Evolutionary conservation across 768 basidiomycete species (phyloP), one percentile per base, ranked within the genome.

Genomic region (Hortiboletus flavorubellus): DNA sequence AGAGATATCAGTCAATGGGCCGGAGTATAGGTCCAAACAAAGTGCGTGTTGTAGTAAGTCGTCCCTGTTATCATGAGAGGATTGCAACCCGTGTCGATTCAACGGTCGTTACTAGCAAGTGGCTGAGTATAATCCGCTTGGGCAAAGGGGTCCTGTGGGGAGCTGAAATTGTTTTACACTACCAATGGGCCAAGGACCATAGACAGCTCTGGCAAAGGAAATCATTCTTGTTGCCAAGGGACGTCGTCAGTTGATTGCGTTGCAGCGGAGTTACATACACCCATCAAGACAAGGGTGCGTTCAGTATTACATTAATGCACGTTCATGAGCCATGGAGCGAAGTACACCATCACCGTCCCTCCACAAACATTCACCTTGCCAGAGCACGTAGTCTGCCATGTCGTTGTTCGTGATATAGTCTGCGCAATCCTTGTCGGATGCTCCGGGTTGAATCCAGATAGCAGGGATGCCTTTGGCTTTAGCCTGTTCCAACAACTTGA

Each of bases 391-490:
- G 64, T 84, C 84, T 34, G 75, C 72, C 60, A 93, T 70, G 5
- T 76, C 80, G 48, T 86, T 84, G 54, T 84, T 80, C 39, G 81
- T 78, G 67, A 94, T 84, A 62, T 80, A 94, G 15, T 75, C 64
- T 15, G 76, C 70, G 45, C 93, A 90, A 3, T 72, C 71, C 15
- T 75, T 78, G 62, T 91, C 86, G 59, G 87, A 85, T 8, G 92
- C 90, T 21, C 92, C 92, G 8, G 93, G 93, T 68, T 96, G 93
- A 31, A 95, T 80, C 93, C 93, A 96, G 42, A 93, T 76, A 4
- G 85, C 79, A 6, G 85, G 87, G n/a, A 91, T 70, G n/a, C 71
- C 70, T n/a, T 83, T 79, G n/a, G 78, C 77, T 68, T 85, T 85
- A 8, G 86, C 87, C 54, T 84, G 77, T 66, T 86, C 74, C 62